Evolutionary conservation across 1,284 basidiomycete genomes (phyloP).

Genomic region (Coniophora puteana): DNA sequence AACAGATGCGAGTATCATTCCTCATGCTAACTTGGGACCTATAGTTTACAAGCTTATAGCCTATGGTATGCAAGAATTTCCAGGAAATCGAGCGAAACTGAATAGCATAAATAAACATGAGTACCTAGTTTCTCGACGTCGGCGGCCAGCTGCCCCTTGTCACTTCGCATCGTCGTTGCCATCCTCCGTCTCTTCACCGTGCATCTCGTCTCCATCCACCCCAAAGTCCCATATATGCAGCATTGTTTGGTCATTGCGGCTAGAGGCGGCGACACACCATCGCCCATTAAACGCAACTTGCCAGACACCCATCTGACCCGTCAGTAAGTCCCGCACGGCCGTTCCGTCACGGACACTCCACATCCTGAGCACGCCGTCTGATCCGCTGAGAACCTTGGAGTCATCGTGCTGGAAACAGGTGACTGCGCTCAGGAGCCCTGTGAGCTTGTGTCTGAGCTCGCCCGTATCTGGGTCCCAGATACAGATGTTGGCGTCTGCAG

Average conservation of each 20-base stretch:
- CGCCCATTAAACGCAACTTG: constrained; percentile 91
- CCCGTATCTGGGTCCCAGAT: constrained; percentile 90
- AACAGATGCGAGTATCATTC: too few relatives aligned
- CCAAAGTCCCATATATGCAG: constrained; percentile 88
- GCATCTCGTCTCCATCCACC: constrained; percentile 53
- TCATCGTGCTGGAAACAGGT: constrained; percentile 98
- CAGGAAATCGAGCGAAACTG: too few relatives aligned
- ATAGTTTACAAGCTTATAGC: too few relatives aligned
- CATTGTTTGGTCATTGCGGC: constrained; percentile 73
- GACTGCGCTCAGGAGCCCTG: constrained; percentile 89
- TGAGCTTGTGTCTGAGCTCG: constrained; percentile 74
- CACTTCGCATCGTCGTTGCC: constrained; percentile 38
- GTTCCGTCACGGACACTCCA: constrained; percentile 89
- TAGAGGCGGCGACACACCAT: constrained; percentile 91
- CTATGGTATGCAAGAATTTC: too few relatives aligned
- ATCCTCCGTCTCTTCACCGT: constrained; percentile 50
- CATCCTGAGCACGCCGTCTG: constrained; percentile 94
- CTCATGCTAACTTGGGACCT: too few relatives aligned
- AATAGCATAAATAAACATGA: too few relatives aligned
- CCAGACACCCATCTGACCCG: constrained; percentile 92
- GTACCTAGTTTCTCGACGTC: too few relatives aligned
- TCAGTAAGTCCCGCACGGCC: constrained; percentile 82
- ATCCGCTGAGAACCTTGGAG: constrained; percentile 90
- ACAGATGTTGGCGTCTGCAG: constrained; percentile 88
- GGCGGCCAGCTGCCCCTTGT: constrained; percentile 5